Conservation (phyloP, 441 rosid species). For the Gossypium gossypioides region DNA sequence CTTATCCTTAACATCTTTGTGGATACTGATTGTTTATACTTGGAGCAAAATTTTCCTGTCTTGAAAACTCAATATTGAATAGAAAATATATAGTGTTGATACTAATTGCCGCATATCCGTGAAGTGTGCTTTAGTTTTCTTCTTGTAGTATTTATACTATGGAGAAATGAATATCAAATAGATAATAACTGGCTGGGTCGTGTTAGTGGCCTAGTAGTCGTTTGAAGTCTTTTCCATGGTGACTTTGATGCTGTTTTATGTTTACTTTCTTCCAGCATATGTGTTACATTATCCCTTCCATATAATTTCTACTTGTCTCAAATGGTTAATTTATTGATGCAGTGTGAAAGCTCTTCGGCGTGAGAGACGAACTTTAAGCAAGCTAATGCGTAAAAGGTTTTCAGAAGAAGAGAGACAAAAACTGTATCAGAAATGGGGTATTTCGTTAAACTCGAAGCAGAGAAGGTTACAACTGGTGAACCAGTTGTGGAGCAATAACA, state of each 20-base stretch:
- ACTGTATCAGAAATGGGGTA: slow-evolving; percentile 71
- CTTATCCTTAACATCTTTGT: not conserved
- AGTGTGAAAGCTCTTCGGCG: slow-evolving; percentile 59
- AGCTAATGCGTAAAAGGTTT: slow-evolving; percentile 59
- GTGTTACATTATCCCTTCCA: not conserved
- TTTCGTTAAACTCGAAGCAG: slow-evolving; percentile 50
- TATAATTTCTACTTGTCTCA: not conserved
- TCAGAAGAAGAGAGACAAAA: slow-evolving; percentile 52
- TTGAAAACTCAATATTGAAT: too few species aligned
- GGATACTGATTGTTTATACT: not conserved
- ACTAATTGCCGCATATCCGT: not conserved
- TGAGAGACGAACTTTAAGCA: slow-evolving; percentile 69
- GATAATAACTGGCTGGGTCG: not conserved
- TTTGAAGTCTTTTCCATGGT: not conserved
- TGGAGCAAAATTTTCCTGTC: too few species aligned
- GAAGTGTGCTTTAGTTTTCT: not conserved
- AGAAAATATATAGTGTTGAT: not conserved
- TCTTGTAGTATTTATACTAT: not conserved
- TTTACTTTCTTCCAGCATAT: not conserved
- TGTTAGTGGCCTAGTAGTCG: not conserved
- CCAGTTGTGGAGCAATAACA: slow-evolving; percentile 52
- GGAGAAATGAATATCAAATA: not conserved
- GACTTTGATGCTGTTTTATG: not conserved
- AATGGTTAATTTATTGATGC: slow-evolving; percentile 15
- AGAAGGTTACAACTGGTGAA: slow-evolving; percentile 66